Percentiles rank a stretch among this genome's conserved stretches.
Conservation (phyloP, 1,284 basidiomycete species). For the Ganoderma sp. region DNA sequence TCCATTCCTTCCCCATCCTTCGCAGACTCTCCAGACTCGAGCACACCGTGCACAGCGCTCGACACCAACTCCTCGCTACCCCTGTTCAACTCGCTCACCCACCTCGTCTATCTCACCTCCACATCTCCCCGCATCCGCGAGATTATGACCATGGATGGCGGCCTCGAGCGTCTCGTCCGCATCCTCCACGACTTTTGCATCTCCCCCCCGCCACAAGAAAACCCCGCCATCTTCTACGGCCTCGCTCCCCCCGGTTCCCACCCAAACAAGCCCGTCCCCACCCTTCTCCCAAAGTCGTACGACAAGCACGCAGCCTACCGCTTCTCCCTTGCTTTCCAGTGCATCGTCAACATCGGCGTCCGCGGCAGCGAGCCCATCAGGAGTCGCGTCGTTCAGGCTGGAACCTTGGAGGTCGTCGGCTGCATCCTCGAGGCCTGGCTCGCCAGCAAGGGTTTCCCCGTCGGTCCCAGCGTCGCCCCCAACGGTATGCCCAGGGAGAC, state of each 20-base stretch:
- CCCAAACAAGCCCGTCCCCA: conserved; percentile 57
- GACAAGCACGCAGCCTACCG: conserved; percentile 87
- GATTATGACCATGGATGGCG: conserved; percentile 97
- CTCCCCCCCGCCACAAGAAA: conserved; percentile 76
- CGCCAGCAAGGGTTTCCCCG: conserved; percentile 80
- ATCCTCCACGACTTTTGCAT: conserved; percentile 90
- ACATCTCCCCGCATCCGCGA: conserved; percentile 98
- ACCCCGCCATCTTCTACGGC: conserved; percentile 74
- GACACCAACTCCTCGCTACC: conserved; percentile 92
- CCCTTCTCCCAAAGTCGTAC: conserved; percentile 69
- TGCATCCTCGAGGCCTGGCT: conserved; percentile 95
- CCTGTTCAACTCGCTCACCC: conserved; percentile 95
- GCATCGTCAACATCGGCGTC: conserved; percentile 97
- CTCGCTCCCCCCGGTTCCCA: conserved; percentile 65
- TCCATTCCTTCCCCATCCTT: conserved; percentile 26
- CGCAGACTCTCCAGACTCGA: conserved; percentile 11
- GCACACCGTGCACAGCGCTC: conserved; percentile 67
- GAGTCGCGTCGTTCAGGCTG: conserved; percentile 94
- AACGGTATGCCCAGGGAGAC: conserved; percentile 70
- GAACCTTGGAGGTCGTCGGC: conserved; percentile 93
- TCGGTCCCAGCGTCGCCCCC: conserved; percentile 70
- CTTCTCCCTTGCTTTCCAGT: conserved; percentile 94
- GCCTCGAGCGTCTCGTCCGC: conserved; percentile 92
- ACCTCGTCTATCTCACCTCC: conserved; percentile 96
- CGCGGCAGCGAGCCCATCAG: conserved; percentile 93